These are phyloP conservation scores for Aspergillus nanangensis DNA, from an alignment of 495 filamentous ascomycete genomes.

Conservation along the genomic window DNA sequence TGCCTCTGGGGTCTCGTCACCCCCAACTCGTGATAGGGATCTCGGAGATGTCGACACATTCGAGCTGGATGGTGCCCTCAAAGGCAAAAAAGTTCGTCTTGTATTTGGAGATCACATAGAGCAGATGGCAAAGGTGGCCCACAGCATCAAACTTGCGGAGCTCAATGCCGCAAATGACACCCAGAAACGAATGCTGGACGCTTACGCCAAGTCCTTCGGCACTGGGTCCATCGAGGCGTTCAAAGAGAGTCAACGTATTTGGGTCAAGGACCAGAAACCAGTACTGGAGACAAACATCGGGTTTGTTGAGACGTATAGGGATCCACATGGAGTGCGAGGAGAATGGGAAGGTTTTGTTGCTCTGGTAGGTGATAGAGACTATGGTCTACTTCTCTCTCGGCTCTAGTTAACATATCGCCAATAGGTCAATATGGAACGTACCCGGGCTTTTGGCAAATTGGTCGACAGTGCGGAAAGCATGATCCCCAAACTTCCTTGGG, in stretches of 20 bases:
- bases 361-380: slow-evolving; percentile 44
- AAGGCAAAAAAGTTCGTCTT: slow-evolving; percentile 68
- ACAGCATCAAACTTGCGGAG: slow-evolving; percentile 65
- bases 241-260: slow-evolving; percentile 85
- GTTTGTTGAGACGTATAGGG: slow-evolving; percentile 94
- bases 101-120: slow-evolving; percentile 80
- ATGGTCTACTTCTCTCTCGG: slow-evolving; percentile 1
- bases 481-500: slow-evolving; percentile 88
- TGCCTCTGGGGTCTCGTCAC: slow-evolving; percentile 62
- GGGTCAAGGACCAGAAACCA: slow-evolving; percentile 90
- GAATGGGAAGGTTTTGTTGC: slow-evolving; percentile 96
- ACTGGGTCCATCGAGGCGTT: slow-evolving; percentile 81
- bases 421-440: slow-evolving; percentile 77
- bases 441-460: slow-evolving; percentile 80
- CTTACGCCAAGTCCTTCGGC: slow-evolving; percentile 81
- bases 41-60: slow-evolving; percentile 62
- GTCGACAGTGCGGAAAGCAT: slow-evolving; percentile 75
- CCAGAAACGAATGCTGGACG: slow-evolving; percentile 77
- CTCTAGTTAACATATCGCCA: slow-evolving; percentile 18
- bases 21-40: slow-evolving; percentile 60
- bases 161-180: slow-evolving; percentile 77
- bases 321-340: slow-evolving; percentile 87
- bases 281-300: slow-evolving; percentile 88
- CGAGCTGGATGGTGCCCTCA: slow-evolving; percentile 54
- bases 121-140: slow-evolving; percentile 76